Percentiles rank a stretch among this genome's conserved stretches.
These are phyloP conservation scores for Pichia membranifaciens DNA, from an alignment of 805 yeast genomes.

Conservation along the genomic window DNA sequence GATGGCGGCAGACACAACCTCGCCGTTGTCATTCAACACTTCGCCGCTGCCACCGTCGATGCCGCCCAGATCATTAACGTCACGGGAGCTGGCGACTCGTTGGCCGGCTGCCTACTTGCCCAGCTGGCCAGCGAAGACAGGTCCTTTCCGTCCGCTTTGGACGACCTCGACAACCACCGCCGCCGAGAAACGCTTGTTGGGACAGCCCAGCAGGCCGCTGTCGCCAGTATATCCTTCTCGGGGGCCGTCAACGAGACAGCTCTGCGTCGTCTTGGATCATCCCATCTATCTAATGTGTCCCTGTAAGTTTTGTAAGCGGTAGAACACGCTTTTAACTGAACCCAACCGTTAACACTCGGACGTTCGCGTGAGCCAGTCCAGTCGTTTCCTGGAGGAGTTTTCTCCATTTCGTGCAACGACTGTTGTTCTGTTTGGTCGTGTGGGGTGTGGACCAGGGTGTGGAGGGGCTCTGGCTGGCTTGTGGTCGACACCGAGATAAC, in stretches of 20 bases:
- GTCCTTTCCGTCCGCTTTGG: neutral
- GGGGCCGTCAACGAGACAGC: neutral
- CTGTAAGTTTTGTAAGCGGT: no score
- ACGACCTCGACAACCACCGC: neutral
- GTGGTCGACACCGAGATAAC: no score
- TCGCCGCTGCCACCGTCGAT: conserved; percentile 32
- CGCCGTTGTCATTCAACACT: conserved; percentile 63
- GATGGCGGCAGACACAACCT: conserved; percentile 25
- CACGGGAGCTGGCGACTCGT: conserved; percentile 86
- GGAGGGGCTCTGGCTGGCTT: no score
- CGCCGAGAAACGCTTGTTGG: conserved; percentile 20
- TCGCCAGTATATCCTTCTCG: neutral
- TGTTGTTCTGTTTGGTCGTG: no score
- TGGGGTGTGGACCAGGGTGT: no score
- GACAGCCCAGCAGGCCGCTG: conserved; percentile 13
- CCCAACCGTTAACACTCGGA: no score
- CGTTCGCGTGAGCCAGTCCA: no score
- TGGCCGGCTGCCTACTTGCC: conserved; percentile 58
- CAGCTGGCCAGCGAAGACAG: conserved; percentile 27
- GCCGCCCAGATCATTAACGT: conserved; percentile 47
- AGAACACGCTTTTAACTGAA: no score
- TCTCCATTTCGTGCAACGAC: no score
- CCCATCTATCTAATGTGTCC: no score
- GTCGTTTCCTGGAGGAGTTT: no score
- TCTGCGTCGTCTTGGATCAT: no score